A percentile compares a stretch with the other conserved stretches of the same genome.
Conservation (phyloP, 2,329 filamentous ascomycete genomes). For the Talaromyces sp. region DNA sequence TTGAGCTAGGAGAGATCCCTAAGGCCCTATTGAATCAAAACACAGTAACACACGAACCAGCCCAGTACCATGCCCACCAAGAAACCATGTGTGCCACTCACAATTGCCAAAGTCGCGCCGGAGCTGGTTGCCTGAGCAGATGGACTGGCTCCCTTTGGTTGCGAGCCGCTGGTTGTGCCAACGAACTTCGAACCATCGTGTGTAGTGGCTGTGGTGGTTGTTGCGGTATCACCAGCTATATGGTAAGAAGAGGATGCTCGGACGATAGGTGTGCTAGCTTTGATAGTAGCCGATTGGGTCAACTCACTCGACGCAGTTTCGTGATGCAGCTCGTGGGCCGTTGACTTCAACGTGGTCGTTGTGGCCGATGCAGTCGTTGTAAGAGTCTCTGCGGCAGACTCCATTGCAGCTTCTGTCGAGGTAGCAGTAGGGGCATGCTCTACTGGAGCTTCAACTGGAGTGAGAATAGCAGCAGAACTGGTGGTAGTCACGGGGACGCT, state of each 20-base stretch:
- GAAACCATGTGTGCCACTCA: neutral
- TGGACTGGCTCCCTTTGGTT: neutral
- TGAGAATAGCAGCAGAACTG: neutral
- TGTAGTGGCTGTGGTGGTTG: neutral
- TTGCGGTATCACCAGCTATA: neutral
- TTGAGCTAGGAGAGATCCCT: neutral
- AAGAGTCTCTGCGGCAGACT: neutral
- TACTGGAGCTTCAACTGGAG: neutral
- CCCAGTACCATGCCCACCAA: neutral
- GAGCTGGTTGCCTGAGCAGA: conserved; percentile 3
- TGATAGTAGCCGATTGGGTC: neutral
- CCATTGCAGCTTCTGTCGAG: neutral
- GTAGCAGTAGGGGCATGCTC: neutral
- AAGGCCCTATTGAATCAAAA: neutral
- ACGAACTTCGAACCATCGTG: neutral
- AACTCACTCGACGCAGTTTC: neutral
- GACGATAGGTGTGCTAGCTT: neutral
- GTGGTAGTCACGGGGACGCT: neutral
- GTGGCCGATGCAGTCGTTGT: neutral
- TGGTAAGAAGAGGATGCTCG: neutral
- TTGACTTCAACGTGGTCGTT: neutral
- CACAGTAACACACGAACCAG: neutral
- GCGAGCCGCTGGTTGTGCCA: neutral
- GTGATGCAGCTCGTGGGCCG: neutral
- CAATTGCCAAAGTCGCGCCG: neutral